Evolutionary conservation across 345 rosid genomes (phyloP).

Genomic region (Lepidium sativum): DNA sequence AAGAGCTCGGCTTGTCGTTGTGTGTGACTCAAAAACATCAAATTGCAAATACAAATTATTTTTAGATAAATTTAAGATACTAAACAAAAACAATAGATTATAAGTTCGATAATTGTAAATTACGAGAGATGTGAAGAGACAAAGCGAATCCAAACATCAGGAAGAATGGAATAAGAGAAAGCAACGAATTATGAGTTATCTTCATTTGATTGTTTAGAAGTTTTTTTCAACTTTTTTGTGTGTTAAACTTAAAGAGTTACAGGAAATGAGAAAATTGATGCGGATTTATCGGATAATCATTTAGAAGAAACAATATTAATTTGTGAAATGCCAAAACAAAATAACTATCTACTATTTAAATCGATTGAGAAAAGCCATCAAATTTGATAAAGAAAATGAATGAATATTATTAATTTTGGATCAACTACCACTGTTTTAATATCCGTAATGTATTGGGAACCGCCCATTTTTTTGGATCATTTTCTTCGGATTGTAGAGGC

Average conservation of each 20-base stretch:
- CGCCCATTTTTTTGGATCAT: slow-evolving; percentile 7
- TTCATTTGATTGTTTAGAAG: slow-evolving; percentile 25
- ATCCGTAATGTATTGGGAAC: neutral
- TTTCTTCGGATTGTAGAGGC: neutral
- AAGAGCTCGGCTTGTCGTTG: slow-evolving; percentile 45
- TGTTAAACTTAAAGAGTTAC: neutral
- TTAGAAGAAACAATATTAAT: neutral
- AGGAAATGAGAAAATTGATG: slow-evolving; percentile 23
- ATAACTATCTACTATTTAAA: slow-evolving; percentile 3
- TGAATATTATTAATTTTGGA: neutral
- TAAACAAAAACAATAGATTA: neutral
- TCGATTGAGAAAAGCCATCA: too few species aligned
- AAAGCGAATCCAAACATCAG: slow-evolving; percentile 24
- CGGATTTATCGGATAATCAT: slow-evolving; percentile 14
- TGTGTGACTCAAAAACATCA: slow-evolving; percentile 32
- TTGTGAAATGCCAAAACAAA: neutral
- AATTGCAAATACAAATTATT: slow-evolving; percentile 29
- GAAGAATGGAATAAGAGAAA: slow-evolving; percentile 25
- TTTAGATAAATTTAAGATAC: neutral
- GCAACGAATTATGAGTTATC: slow-evolving; percentile 18
- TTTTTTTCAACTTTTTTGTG: neutral
- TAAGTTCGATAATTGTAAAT: neutral
- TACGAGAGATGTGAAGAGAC: slow-evolving; percentile 38
- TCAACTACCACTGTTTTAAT: neutral
- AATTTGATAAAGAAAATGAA: neutral